Evolutionary conservation across 768 basidiomycete species (phyloP), one percentile per base, ranked within the genome.

Genomic region (Pisolithus microcarpus): DNA sequence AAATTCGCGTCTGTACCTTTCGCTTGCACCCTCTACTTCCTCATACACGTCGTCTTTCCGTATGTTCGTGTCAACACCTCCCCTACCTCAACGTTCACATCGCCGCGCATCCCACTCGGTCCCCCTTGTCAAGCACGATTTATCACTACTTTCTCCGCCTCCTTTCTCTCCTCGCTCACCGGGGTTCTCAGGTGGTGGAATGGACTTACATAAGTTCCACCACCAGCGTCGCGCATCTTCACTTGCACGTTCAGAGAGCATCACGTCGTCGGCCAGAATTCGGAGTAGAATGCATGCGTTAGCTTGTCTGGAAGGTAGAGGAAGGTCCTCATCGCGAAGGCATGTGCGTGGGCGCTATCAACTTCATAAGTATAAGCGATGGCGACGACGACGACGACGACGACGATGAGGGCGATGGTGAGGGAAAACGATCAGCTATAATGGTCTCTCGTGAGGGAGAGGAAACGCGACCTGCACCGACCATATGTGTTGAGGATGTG

Each of bases 281-380:
- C 63, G 64, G 50, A 79, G 81, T 59, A 76, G 80, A 23, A 76
- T 76, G 38, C 74, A 78, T 21, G 84, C 85, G 0, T 77, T 86
- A 7, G 84, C 82, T 0, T 71, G 76, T 24, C 75, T 86, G 23
- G 85, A 86, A 56, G 84, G 84, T 16, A 75, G 77, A 28, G 64
- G 62, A 1, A 39, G 10, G 10, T 21, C 7, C 7, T 16, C 9
- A n/a, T 18, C 6, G 3, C 54, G 59, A 26, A 58, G 53, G 5
- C 62, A 53, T 28, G 52, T 58, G 23, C 23, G 5, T 24, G 23
- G 23, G 23, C 5, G 23, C 23, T 24, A 24, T 24, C n/a, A 83
- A 84, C 62, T 85, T 85, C 57, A 85, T 84, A 79, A 80, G 72
- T 68, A 77, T 83, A 74, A 76, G 71, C 47, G 83, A 85, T 56